phyloP scores from a whole-genome alignment of 2,329 filamentous ascomycete genomes.

The Drechslerella coelobrocha region DNA sequence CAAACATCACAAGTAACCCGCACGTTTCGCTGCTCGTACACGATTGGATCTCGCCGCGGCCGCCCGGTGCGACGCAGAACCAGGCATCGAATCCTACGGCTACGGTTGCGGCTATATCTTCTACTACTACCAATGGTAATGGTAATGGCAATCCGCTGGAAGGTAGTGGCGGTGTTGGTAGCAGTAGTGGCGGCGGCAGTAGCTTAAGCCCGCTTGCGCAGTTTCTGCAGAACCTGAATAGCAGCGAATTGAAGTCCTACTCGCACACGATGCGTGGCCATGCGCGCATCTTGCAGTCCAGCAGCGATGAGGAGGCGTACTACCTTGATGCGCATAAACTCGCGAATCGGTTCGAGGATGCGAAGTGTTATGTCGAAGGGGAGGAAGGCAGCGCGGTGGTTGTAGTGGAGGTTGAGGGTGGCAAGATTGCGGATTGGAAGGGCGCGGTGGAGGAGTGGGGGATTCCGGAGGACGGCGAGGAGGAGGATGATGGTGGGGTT shows the following conservation, averaged over 20 bases:
- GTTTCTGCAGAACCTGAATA: conserved; percentile 90
- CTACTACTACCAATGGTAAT: too few species aligned
- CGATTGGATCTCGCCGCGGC: conserved; percentile 94
- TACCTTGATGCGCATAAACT: conserved; percentile 83
- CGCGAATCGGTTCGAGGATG: conserved; percentile 83
- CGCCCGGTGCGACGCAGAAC: conserved; percentile 64
- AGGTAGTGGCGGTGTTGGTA: too few species aligned
- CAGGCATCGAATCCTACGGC: too few species aligned
- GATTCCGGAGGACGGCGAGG: conserved; percentile 27
- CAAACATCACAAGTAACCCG: conserved; percentile 82
- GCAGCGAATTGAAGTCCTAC: conserved; percentile 83
- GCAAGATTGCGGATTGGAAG: conserved; percentile 48
- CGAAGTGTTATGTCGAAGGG: conserved; percentile 75
- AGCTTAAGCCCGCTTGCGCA: conserved; percentile 76
- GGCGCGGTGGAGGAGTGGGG: conserved; percentile 40
- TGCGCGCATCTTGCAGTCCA: conserved; percentile 74
- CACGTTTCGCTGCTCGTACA: conserved; percentile 94
- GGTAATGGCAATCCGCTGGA: too few species aligned
- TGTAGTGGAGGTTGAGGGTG: conserved; percentile 65
- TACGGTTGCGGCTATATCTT: too few species aligned
- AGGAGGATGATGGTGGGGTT: neutral
- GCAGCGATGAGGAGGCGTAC: conserved; percentile 82
- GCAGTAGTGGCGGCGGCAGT: too few species aligned
- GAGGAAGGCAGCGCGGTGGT: conserved; percentile 87
- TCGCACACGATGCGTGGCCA: conserved; percentile 92